Conservation (phyloP, 352 stramenopile species). For the Phytophthora europaea region DNA sequence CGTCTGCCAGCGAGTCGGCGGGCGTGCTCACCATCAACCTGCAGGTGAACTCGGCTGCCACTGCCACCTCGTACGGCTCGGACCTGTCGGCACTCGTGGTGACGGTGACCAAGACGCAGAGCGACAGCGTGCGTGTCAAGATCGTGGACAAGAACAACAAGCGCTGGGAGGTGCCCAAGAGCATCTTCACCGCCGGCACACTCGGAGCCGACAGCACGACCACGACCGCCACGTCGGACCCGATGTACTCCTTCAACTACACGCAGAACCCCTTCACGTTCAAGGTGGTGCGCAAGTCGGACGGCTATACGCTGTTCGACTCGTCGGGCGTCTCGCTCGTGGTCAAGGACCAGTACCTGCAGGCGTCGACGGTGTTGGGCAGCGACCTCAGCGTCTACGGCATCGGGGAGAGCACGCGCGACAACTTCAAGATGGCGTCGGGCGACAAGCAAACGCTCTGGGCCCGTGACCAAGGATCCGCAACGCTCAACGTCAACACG, state of each 20-base stretch:
- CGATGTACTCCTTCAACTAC: slow-evolving; percentile 49
- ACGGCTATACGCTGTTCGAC: slow-evolving; percentile 54
- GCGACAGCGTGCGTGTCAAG: slow-evolving; percentile 58
- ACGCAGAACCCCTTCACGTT: slow-evolving; percentile 55
- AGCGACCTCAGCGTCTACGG: slow-evolving; percentile 48
- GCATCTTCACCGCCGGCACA: slow-evolving; percentile 44
- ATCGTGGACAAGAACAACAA: slow-evolving; percentile 62
- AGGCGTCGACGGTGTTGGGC: slow-evolving; percentile 37
- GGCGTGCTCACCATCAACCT: slow-evolving; percentile 49
- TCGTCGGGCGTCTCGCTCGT: slow-evolving; percentile 48
- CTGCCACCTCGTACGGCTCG: slow-evolving; percentile 36
- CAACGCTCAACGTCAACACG: slow-evolving; percentile 48
- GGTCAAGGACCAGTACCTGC: slow-evolving; percentile 56
- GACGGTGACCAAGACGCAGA: slow-evolving; percentile 46
- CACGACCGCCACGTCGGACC: slow-evolving; percentile 5
- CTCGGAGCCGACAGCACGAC: slow-evolving; percentile 23
- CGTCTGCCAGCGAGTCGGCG: slow-evolving; percentile 34
- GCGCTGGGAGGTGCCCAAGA: slow-evolving; percentile 58
- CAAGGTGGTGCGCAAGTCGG: slow-evolving; percentile 45
- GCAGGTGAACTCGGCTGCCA: slow-evolving; percentile 34
- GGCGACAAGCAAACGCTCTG: slow-evolving; percentile 67
- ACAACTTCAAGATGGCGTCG: slow-evolving; percentile 44
- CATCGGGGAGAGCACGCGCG: slow-evolving; percentile 50
- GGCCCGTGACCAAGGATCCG: slow-evolving; percentile 49
- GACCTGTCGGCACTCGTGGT: slow-evolving; percentile 55